phyloP scores from a whole-genome alignment of 768 basidiomycete genomes.

The Panaeolus papilionaceus region DNA sequence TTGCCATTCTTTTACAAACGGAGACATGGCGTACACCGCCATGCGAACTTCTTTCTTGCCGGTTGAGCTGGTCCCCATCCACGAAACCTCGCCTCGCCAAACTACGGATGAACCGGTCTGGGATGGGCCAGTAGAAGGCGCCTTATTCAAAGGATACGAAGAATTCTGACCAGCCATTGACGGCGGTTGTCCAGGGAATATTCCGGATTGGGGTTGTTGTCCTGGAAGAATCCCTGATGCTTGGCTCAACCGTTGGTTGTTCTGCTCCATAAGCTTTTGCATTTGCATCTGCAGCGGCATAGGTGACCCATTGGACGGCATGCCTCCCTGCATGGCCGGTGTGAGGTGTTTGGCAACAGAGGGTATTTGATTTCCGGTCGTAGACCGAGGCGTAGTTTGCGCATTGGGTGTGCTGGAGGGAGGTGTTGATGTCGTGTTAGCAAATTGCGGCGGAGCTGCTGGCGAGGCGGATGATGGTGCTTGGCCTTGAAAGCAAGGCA shows the following conservation, averaged over 20 bases:
- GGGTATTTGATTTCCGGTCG: not conserved
- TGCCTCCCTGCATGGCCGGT: slow-evolving; percentile 10
- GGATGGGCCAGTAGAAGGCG: slow-evolving; percentile 10
- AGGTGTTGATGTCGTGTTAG: slow-evolving; percentile 3
- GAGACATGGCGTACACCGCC: slow-evolving; percentile 41
- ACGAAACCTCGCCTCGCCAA: slow-evolving; percentile 59
- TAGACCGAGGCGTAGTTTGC: slow-evolving; percentile 7
- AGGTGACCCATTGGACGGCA: not conserved
- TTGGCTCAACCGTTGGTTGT: slow-evolving; percentile 13
- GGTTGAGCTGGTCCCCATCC: slow-evolving; percentile 43
- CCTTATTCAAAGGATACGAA: not conserved
- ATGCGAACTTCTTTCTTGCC: slow-evolving; percentile 51
- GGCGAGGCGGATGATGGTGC: not conserved
- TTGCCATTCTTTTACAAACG: slow-evolving; percentile 39
- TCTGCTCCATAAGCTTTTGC: slow-evolving; percentile 24
- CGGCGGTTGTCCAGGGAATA: not conserved
- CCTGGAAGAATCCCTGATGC: not conserved
- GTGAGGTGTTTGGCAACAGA: not conserved
- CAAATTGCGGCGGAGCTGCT: not conserved
- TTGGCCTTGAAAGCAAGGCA: not conserved
- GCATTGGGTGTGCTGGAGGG: slow-evolving; percentile 12
- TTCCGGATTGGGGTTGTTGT: not conserved
- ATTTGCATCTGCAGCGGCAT: slow-evolving; percentile 15
- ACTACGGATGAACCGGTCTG: slow-evolving; percentile 27
- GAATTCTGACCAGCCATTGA: not conserved